These are phyloP conservation scores for Rhododendron mucronatum DNA, from an alignment of 148 eudicot genomes.

Conservation along the genomic window DNA sequence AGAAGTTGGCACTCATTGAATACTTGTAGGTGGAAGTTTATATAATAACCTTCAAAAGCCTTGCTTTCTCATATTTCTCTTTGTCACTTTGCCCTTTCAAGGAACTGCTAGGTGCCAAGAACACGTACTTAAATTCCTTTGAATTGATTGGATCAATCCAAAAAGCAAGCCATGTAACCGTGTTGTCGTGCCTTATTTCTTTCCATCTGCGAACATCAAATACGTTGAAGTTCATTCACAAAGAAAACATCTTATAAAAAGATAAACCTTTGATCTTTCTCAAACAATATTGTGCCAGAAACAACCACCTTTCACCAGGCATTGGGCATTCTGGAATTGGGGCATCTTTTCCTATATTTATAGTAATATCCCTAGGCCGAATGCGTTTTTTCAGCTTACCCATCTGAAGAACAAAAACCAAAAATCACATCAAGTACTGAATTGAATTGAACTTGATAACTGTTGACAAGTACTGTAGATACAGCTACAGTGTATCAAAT, in stretches of 20 bases:
- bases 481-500: background rate
- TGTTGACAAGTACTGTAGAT: background rate
- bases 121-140: slow-evolving; percentile 92
- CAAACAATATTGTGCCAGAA: background rate
- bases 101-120: slow-evolving; percentile 93
- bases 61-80: slow-evolving; percentile 94
- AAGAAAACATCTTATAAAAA: slow-evolving; percentile 5
- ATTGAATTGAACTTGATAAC: slow-evolving; percentile 3
- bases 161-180: slow-evolving; percentile 96
- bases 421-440: background rate
- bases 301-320: slow-evolving; percentile 64
- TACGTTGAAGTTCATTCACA: background rate
- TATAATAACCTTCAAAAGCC: slow-evolving; percentile 64
- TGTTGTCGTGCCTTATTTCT: slow-evolving; percentile 92
- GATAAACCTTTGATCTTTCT: background rate
- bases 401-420: slow-evolving; percentile 48
- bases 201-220: slow-evolving; percentile 71
- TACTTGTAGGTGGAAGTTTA: slow-evolving; percentile 11
- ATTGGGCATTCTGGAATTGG: slow-evolving; percentile 82
- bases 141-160: slow-evolving; percentile 98
- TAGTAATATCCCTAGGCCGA: slow-evolving; percentile 69
- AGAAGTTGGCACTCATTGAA: background rate
- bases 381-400: slow-evolving; percentile 87
- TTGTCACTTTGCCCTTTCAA: slow-evolving; percentile 98
- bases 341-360: slow-evolving; percentile 79